phyloP scores from a whole-genome alignment of 495 filamentous ascomycete genomes.

The Xylaria bambusicola region DNA sequence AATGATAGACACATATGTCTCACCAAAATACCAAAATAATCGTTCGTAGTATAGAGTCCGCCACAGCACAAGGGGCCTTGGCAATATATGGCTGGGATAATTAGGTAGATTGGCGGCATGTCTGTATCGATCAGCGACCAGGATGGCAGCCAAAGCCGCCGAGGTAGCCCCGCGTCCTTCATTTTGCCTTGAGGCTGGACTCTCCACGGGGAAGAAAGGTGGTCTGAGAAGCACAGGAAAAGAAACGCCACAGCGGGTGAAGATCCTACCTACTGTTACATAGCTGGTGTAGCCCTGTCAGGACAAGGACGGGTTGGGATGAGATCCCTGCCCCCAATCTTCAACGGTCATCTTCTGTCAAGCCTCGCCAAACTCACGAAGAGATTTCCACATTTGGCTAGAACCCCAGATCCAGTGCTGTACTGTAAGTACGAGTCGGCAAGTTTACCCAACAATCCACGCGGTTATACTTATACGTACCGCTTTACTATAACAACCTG shows the following conservation, averaged over 20 bases:
- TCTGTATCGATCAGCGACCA: constrained; percentile 16
- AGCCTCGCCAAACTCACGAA: constrained; percentile 12
- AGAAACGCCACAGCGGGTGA: constrained; percentile 19
- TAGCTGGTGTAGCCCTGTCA: constrained; percentile 18
- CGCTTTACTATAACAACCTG: too few relatives aligned
- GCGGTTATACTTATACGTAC: not conserved
- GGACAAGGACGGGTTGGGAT: constrained; percentile 7
- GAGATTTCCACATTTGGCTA: constrained; percentile 16
- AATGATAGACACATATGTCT: too few relatives aligned
- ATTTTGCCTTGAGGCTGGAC: constrained; percentile 17
- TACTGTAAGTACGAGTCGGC: not conserved
- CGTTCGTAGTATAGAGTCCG: too few relatives aligned
- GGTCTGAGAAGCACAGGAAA: constrained; percentile 12
- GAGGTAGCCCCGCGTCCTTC: constrained; percentile 19
- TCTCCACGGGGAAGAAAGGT: constrained; percentile 8
- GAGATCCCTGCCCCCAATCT: constrained; percentile 1
- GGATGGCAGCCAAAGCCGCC: constrained; percentile 15
- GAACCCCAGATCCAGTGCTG: not conserved
- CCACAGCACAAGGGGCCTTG: too few relatives aligned
- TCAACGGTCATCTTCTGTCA: constrained; percentile 11
- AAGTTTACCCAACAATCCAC: not conserved
- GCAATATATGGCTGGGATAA: constrained; percentile 3
- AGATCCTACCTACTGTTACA: constrained; percentile 12
- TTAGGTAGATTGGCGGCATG: constrained; percentile 1
- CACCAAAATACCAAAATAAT: too few relatives aligned